Percentiles rank a stretch among this genome's conserved stretches.
These are phyloP conservation scores for Aspergillus pseudonomiae DNA, from an alignment of 2,329 filamentous ascomycete species.

Conservation along the genomic window DNA sequence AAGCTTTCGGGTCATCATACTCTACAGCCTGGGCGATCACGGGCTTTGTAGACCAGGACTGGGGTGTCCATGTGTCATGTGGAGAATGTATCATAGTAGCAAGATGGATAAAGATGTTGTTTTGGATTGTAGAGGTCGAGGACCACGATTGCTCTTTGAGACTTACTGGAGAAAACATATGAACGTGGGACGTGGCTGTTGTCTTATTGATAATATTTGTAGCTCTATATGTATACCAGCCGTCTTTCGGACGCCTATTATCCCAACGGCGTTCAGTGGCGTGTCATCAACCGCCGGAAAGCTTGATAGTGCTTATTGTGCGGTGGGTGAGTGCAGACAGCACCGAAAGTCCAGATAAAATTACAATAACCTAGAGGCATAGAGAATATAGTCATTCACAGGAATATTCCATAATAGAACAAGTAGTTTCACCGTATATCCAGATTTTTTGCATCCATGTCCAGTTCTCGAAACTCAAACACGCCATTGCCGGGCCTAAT, in stretches of 20 bases:
- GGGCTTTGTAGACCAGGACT: neutral
- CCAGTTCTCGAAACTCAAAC: too few relatives aligned
- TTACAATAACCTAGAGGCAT: too few relatives aligned
- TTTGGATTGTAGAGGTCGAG: neutral
- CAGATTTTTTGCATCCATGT: too few relatives aligned
- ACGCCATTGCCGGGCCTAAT: neutral
- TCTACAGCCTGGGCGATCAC: slow-evolving; percentile 5
- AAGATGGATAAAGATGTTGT: too few relatives aligned
- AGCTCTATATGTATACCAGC: neutral
- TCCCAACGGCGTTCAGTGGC: neutral
- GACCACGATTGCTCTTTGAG: neutral
- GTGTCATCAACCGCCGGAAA: too few relatives aligned
- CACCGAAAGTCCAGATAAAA: neutral
- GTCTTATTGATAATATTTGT: too few relatives aligned
- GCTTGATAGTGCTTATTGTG: neutral
- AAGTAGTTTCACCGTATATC: too few relatives aligned
- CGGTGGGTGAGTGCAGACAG: neutral
- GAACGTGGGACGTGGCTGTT: neutral
- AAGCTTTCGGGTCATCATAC: slow-evolving; percentile 1
- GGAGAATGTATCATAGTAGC: neutral
- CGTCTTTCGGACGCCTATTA: neutral
- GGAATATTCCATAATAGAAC: too few relatives aligned
- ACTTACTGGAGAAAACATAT: neutral
- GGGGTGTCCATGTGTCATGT: slow-evolving; percentile 4
- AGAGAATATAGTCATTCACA: too few relatives aligned